phyloP scores from a whole-genome alignment of 2,329 filamentous ascomycete genomes.

The Graphiopsis chlorocephala region DNA sequence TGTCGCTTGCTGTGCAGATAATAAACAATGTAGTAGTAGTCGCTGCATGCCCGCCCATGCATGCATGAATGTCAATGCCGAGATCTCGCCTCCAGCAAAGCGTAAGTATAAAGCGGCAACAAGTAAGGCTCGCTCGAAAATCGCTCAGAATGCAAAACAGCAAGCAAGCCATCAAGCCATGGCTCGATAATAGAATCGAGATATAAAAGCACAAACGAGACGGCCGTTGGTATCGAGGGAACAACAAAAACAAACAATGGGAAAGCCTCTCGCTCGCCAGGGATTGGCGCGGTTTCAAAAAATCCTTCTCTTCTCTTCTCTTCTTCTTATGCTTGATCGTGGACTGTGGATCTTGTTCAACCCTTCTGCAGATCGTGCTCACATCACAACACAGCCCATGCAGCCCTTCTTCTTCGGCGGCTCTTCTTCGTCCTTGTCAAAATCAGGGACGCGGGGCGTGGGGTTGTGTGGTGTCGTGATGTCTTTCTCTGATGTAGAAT shows the following conservation, averaged over 20 bases:
- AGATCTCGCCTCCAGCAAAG: background rate
- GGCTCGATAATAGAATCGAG: background rate
- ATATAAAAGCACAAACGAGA: slow-evolving; percentile 5
- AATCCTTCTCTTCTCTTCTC: background rate
- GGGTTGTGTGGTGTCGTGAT: slow-evolving; percentile 35
- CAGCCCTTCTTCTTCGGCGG: slow-evolving; percentile 59
- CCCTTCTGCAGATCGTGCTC: slow-evolving; percentile 30
- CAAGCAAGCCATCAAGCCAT: background rate
- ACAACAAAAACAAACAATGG: background rate
- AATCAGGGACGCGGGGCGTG: slow-evolving; percentile 53
- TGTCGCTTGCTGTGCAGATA: background rate
- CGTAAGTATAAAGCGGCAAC: background rate
- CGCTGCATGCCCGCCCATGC: slow-evolving; percentile 3
- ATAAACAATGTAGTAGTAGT: background rate
- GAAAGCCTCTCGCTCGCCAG: background rate
- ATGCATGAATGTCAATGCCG: background rate
- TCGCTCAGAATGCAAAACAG: slow-evolving; percentile 1
- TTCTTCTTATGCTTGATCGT: background rate
- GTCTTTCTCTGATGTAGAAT: slow-evolving; percentile 16
- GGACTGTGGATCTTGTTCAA: background rate
- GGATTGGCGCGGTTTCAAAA: background rate
- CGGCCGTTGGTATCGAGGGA: slow-evolving; percentile 14
- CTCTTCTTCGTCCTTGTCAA: slow-evolving; percentile 50
- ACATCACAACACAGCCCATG: slow-evolving; percentile 75
- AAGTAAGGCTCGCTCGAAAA: slow-evolving; percentile 3